phyloP scores from a whole-genome alignment of 192 early-diverging fungal species.

The Backusella liffmaniae region DNA sequence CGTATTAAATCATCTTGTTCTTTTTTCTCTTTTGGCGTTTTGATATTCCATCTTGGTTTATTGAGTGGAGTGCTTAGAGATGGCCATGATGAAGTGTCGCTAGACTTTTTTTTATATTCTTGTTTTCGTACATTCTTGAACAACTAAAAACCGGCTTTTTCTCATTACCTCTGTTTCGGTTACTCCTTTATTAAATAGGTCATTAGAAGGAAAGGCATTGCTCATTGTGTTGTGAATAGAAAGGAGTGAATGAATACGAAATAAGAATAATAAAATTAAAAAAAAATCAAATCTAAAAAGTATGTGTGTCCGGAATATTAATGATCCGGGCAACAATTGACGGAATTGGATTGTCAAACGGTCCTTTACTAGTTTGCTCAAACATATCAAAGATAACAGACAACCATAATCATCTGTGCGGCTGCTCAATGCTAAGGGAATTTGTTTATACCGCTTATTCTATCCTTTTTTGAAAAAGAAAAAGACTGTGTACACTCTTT shows the following conservation, averaged over 20 bases:
- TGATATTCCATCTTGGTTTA: slow-evolving; percentile 5
- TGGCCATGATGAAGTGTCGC: background rate
- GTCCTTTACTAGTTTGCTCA: background rate
- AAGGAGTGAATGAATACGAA: background rate
- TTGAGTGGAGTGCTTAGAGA: background rate
- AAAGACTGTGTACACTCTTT: background rate
- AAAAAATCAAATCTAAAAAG: too few species aligned
- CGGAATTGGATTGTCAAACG: too few species aligned
- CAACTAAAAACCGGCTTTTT: background rate
- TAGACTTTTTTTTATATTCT: background rate
- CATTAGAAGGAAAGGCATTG: background rate
- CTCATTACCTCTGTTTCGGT: background rate
- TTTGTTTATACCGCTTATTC: too few species aligned
- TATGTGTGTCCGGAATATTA: too few species aligned
- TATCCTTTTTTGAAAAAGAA: background rate
- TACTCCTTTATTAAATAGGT: background rate
- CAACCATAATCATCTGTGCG: background rate
- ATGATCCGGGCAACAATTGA: too few species aligned
- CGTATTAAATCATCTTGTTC: slow-evolving; percentile 1
- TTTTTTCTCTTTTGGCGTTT: background rate
- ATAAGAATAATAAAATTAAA: background rate
- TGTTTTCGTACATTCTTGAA: background rate
- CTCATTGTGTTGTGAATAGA: background rate
- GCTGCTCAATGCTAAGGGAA: background rate
- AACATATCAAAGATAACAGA: background rate